A percentile compares a stretch with the other conserved stretches of the same genome.
Conservation (phyloP, 1,284 basidiomycete species). For the Neolentinus lepideus region DNA sequence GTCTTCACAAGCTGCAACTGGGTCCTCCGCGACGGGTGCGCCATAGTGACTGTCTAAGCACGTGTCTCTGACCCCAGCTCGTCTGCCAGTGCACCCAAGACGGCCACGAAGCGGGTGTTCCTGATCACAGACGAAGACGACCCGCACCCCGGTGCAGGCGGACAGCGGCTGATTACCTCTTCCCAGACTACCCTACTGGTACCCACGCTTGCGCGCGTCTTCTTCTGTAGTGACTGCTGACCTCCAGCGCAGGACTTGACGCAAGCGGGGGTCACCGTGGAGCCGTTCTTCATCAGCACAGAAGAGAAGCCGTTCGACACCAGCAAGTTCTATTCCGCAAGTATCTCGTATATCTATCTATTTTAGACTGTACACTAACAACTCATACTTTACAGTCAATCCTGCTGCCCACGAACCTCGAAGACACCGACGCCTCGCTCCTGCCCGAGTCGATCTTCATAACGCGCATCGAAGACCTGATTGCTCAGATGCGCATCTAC, state of each 20-base stretch:
- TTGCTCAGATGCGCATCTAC: conserved; percentile 76
- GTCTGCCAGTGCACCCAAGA: conserved; percentile 71
- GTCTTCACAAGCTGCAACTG: conserved; percentile 85
- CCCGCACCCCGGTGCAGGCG: conserved; percentile 40
- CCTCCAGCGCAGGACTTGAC: conserved; percentile 59
- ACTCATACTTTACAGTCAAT: conserved; percentile 44
- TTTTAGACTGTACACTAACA: conserved; percentile 25
- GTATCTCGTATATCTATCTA: conserved; percentile 18
- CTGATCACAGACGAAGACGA: conserved; percentile 89
- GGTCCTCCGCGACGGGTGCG: conserved; percentile 80
- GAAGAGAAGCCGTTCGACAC: conserved; percentile 67
- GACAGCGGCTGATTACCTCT: conserved; percentile 51
- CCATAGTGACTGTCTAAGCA: conserved; percentile 7
- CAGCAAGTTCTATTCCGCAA: conserved; percentile 79
- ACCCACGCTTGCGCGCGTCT: conserved; percentile 11
- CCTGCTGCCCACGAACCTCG: conserved; percentile 43
- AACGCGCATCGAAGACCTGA: conserved; percentile 69
- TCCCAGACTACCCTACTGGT: conserved; percentile 67
- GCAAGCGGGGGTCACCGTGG: conserved; percentile 76
- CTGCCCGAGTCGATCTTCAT: conserved; percentile 66
- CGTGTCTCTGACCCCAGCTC: too few relatives aligned
- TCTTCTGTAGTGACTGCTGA: conserved; percentile 4
- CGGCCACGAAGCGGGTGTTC: conserved; percentile 87
- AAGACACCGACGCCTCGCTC: conserved; percentile 40
- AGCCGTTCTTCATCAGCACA: conserved; percentile 89